A percentile compares a stretch with the other conserved stretches of the same genome.
These are phyloP conservation scores for Ustilago loliicola DNA, from an alignment of 1,284 basidiomycete genomes.

Conservation along the genomic window DNA sequence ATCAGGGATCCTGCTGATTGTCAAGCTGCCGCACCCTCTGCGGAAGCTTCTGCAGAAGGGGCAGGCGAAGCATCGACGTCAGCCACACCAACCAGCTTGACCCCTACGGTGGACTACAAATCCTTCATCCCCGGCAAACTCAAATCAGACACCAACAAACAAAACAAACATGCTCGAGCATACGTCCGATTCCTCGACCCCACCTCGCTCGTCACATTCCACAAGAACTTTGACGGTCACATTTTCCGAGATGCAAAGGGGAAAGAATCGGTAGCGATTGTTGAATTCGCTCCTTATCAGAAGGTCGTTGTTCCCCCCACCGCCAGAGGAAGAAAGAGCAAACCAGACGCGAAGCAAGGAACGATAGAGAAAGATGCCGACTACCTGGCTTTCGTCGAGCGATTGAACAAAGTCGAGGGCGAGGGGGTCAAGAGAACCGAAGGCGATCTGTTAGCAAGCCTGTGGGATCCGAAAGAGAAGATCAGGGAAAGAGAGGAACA, in stretches of 20 bases:
- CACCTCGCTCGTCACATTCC: conserved; percentile 81
- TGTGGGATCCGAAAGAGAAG: conserved; percentile 24
- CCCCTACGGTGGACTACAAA: conserved; percentile 56
- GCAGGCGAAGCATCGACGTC: conserved; percentile 15
- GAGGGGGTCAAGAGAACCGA: conserved; percentile 46
- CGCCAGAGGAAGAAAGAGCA: conserved; percentile 74
- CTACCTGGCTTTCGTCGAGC: conserved; percentile 44
- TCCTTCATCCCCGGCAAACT: conserved; percentile 58
- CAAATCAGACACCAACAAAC: conserved; percentile 52
- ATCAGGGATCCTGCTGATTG: conserved; percentile 77
- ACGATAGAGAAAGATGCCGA: conserved; percentile 78
- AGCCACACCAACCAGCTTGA: not conserved
- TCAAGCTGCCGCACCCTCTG: conserved; percentile 55
- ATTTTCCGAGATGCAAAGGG: conserved; percentile 91
- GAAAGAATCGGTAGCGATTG: conserved; percentile 85
- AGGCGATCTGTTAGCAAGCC: conserved; percentile 48
- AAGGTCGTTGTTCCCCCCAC: conserved; percentile 74
- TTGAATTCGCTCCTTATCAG: conserved; percentile 94
- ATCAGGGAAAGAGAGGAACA: conserved; percentile 28
- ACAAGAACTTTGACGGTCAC: conserved; percentile 90
- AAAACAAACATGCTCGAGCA: conserved; percentile 77
- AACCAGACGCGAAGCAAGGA: conserved; percentile 78
- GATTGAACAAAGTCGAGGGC: conserved; percentile 27
- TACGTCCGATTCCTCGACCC: conserved; percentile 89
- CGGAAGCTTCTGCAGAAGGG: not conserved